Conservation (phyloP, 768 basidiomycete species). For the Termitomyces titanicus region DNA sequence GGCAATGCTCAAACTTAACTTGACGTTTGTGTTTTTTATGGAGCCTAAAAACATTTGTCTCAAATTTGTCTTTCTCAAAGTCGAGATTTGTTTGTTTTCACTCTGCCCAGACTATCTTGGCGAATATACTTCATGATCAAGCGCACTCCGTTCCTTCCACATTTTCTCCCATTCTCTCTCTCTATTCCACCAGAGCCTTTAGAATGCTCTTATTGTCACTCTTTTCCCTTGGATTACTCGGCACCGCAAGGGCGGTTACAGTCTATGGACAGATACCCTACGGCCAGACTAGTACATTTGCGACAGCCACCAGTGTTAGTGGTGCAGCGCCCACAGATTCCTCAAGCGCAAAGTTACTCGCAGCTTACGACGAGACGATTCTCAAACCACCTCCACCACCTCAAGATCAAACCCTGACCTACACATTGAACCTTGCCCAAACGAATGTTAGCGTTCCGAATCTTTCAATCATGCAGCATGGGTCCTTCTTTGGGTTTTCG, state of each 20-base stretch:
- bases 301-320: not conserved
- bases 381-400: conserved; percentile 50
- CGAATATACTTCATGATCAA: not conserved
- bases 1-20: not conserved
- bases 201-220: not conserved
- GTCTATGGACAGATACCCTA: conserved; percentile 30
- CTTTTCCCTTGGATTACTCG: not conserved
- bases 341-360: conserved; percentile 26
- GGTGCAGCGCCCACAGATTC: conserved; percentile 17
- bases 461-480: conserved; percentile 38
- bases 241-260: conserved; percentile 19
- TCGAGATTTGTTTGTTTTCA: not conserved
- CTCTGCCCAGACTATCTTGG: not conserved
- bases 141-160: not conserved
- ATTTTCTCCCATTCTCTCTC: not conserved
- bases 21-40: not conserved
- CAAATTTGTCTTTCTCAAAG: no score
- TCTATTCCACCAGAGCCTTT: not conserved
- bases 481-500: conserved; percentile 70
- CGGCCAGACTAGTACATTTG: conserved; percentile 11
- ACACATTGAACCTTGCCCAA: conserved; percentile 38
- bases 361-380: conserved; percentile 52
- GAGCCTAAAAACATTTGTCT: no score
- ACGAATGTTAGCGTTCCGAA: conserved; percentile 28
- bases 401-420: conserved; percentile 36